Percentiles rank a stretch among this genome's conserved stretches.
phyloP scores from a whole-genome alignment of 345 rosid genomes.

The Citrus trifoliata region DNA sequence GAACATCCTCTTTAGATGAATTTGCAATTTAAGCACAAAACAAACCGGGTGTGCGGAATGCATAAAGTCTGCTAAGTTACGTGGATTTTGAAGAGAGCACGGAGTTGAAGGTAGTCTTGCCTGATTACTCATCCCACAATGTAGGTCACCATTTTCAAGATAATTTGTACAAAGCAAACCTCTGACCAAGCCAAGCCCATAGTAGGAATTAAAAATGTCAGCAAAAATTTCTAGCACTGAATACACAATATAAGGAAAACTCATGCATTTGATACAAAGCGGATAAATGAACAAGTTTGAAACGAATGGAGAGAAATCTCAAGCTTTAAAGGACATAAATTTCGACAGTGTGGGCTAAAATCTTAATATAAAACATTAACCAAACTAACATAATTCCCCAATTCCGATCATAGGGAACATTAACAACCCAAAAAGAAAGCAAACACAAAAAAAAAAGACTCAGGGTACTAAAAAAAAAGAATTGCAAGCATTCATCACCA shows the following conservation, averaged over 20 bases:
- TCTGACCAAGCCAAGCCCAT: not conserved
- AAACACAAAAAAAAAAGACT: not conserved
- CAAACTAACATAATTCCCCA: not conserved
- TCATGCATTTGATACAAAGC: not conserved
- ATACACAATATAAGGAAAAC: no score
- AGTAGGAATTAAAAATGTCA: no score
- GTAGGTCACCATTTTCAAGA: no score
- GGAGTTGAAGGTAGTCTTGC: conserved; percentile 8
- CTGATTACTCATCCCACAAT: no score
- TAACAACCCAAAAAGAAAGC: not conserved
- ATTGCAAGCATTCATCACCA: not conserved
- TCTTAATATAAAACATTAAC: not conserved
- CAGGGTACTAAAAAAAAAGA: not conserved
- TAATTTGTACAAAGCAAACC: conserved; percentile 8
- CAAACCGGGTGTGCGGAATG: conserved; percentile 14
- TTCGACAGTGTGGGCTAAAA: not conserved
- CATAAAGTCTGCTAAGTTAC: conserved; percentile 6
- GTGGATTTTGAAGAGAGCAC: conserved; percentile 11
- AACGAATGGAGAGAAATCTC: not conserved
- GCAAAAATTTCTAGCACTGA: no score
- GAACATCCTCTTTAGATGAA: conserved; percentile 33
- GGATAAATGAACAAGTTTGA: not conserved
- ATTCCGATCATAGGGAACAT: not conserved
- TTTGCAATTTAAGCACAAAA: conserved; percentile 10
- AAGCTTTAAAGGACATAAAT: not conserved